Base-by-base conservation (phyloP, 306 rosid species). In the Mimosa pudica region DNA sequence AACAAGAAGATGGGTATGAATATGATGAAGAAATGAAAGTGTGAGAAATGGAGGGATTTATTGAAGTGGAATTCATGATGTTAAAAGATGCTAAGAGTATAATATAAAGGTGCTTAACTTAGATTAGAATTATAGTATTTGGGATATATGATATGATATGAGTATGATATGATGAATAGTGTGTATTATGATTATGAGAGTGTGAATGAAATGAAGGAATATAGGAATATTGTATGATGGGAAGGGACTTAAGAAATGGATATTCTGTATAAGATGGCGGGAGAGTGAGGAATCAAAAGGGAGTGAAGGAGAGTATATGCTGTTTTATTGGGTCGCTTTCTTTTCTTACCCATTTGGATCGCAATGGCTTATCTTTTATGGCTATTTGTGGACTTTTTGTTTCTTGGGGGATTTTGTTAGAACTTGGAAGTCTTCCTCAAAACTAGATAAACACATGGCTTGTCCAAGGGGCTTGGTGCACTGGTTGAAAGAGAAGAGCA, bases 21-120 rank as follows among this genome's bases (percentile, higher is more conserved):
- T 75, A 32, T 4, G 73, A 46, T 38, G 88, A 41, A 68, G 87
- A 80, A 44, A 77, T 70, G 75, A 83, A 82, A 35, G 86, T 85
- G 74, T 83, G 94, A 74, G 94, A 88, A 86, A 88, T 86, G 82
- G 89, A 32, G 70, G 89, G 89, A 89, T 88, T 88, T 93, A 91
- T 84, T 89, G 88, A 87, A 41, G 82, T 32, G 11, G 82, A 54
- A 87, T 71, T 73, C 94, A 92, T 91, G 76, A 69, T 83, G 82
- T 65, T 36, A 72, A 77, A 77, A 63, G 71, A 71, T 32, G 73
- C 8, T 45, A 20, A 68, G 73, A n/a, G 73, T 73, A 61, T 63
- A 79, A 42, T 75, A 85, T 61, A 62, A 84, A 54, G 35, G 71
- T 69, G 74, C 35, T 67, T 64, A 46, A 11, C 48, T 75, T 9